Evolutionary conservation across 306 rosid species (phyloP).

Genomic region (Casuarina cunninghamiana): DNA sequence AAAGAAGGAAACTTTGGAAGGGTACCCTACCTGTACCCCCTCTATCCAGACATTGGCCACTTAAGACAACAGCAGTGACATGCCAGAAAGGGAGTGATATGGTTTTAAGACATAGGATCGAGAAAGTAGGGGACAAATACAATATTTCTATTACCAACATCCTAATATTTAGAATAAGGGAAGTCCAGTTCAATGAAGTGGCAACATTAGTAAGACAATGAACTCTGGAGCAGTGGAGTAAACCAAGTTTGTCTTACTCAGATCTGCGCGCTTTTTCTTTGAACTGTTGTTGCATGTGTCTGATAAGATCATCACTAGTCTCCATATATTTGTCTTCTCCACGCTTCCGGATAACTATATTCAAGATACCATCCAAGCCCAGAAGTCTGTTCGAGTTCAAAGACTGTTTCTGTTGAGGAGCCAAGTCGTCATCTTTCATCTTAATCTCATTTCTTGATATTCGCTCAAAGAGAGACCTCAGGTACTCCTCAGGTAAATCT

Average conservation of each 20-base stretch:
- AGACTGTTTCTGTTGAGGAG: slow-evolving; percentile 77
- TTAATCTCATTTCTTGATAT: slow-evolving; percentile 92
- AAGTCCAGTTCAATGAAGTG: slow-evolving; percentile 13
- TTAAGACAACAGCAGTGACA: slow-evolving; percentile 17
- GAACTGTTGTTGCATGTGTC: slow-evolving; percentile 97
- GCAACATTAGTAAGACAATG: slow-evolving; percentile 21
- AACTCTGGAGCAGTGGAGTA: slow-evolving; percentile 17
- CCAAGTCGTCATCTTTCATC: slow-evolving; percentile 85
- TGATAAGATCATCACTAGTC: slow-evolving; percentile 92
- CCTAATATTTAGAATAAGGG: neutral
- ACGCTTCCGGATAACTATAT: slow-evolving; percentile 80
- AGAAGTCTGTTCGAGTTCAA: slow-evolving; percentile 74
- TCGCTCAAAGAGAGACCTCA: slow-evolving; percentile 86
- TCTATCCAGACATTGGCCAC: slow-evolving; percentile 17
- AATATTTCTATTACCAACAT: neutral
- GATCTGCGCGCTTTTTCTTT: slow-evolving; percentile 96
- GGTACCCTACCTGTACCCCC: neutral
- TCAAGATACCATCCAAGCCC: slow-evolving; percentile 90
- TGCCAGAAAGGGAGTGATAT: slow-evolving; percentile 6
- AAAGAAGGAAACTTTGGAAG: neutral
- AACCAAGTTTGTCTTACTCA: slow-evolving; percentile 64
- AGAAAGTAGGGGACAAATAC: neutral
- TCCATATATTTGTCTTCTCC: slow-evolving; percentile 76
- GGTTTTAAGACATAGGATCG: neutral
- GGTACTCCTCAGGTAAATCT: slow-evolving; percentile 85